Conservation (phyloP, 352 stramenopile genomes). For the Phytophthora cajani region DNA sequence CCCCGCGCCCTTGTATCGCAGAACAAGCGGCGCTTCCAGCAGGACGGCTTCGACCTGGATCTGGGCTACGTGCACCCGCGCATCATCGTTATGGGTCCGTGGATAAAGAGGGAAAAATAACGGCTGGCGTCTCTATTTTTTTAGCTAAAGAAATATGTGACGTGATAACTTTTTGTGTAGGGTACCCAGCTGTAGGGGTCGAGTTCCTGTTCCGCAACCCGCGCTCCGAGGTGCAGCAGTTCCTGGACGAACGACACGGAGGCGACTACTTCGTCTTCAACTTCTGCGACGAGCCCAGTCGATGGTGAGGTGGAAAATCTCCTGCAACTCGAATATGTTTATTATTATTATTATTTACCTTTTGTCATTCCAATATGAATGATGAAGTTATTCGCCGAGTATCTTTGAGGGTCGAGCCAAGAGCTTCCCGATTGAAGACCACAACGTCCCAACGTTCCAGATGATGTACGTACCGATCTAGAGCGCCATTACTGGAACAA, state of each 20-base stretch:
- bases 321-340: background rate
- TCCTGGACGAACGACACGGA: conserved; percentile 57
- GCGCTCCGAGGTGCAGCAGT: conserved; percentile 56
- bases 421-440: conserved; percentile 75
- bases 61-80: conserved; percentile 78
- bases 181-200: conserved; percentile 61
- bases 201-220: conserved; percentile 74
- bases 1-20: conserved; percentile 77
- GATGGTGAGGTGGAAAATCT: conserved; percentile 41
- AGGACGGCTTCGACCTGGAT: conserved; percentile 72
- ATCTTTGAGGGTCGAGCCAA: conserved; percentile 59
- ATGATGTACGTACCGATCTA: conserved; percentile 48
- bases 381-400: conserved; percentile 51
- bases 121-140: conserved; percentile 1
- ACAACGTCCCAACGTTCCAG: conserved; percentile 74
- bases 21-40: conserved; percentile 74
- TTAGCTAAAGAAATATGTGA: conserved; percentile 17
- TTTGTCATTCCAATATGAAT: background rate
- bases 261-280: conserved; percentile 82
- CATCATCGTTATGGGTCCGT: conserved; percentile 79
- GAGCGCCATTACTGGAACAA: too few relatives aligned
- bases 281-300: conserved; percentile 67
- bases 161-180: conserved; percentile 31
- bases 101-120: conserved; percentile 11
- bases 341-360: background rate